These are phyloP conservation scores for Debaryomyces hansenii DNA, from an alignment of 805 yeast species.

Conservation along the genomic window DNA sequence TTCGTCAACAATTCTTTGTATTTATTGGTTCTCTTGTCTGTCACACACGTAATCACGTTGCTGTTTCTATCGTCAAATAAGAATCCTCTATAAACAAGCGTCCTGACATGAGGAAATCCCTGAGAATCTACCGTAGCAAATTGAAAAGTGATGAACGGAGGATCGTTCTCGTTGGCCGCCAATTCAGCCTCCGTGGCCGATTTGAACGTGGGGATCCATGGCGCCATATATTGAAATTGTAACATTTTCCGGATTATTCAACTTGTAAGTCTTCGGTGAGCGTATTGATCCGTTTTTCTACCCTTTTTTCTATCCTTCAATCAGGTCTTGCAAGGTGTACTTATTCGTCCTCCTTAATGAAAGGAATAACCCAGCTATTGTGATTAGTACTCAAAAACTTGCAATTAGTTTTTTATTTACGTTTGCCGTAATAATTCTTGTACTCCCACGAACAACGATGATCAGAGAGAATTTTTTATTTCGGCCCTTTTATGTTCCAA, in stretches of 20 bases:
- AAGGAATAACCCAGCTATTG: no score
- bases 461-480: no score
- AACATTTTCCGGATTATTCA: conserved; percentile 16
- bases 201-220: conserved; percentile 72
- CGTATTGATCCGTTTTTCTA: not conserved
- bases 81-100: conserved; percentile 74
- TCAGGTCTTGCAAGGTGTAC: no score
- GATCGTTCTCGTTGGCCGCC: conserved; percentile 19
- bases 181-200: conserved; percentile 51
- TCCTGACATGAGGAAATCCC: conserved; percentile 63
- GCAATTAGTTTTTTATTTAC: no score
- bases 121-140: conserved; percentile 62
- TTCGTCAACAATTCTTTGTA: conserved; percentile 50
- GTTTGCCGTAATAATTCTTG: no score
- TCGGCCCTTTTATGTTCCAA: no score
- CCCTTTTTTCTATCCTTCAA: no score
- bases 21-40: conserved; percentile 72
- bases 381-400: no score
- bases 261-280: not conserved
- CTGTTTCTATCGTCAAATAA: conserved; percentile 67
- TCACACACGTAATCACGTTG: conserved; percentile 66
- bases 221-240: conserved; percentile 48
- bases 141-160: conserved; percentile 61
- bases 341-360: no score
- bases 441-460: no score